Percentiles rank a stretch among this genome's conserved stretches.
phyloP scores from a whole-genome alignment of 768 basidiomycete species.

The Psilocybe cubensis region DNA sequence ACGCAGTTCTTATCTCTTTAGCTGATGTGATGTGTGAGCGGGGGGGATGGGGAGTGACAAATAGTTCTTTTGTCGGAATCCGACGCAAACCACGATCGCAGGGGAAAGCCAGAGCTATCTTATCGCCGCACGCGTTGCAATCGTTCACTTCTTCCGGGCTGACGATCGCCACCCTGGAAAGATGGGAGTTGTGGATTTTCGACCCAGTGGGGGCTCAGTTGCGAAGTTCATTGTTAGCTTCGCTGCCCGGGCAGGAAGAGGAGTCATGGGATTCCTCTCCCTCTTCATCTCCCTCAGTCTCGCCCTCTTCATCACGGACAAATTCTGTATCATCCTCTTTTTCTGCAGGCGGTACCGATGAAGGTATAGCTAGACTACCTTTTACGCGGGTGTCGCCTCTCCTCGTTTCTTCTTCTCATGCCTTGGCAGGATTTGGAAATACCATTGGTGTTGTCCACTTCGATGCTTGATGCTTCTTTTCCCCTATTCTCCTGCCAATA shows the following conservation, averaged over 20 bases:
- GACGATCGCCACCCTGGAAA: slow-evolving; percentile 65
- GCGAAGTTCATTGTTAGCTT: slow-evolving; percentile 54
- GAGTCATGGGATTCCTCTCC: slow-evolving; percentile 25
- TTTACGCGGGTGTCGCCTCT: slow-evolving; percentile 79
- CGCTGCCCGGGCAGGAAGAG: slow-evolving; percentile 36
- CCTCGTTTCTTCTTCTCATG: slow-evolving; percentile 49
- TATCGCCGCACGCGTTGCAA: neutral
- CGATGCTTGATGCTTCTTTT: slow-evolving; percentile 17
- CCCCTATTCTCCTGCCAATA: neutral
- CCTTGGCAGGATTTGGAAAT: slow-evolving; percentile 79
- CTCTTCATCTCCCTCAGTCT: slow-evolving; percentile 9
- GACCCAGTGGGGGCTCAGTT: slow-evolving; percentile 55
- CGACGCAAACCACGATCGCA: slow-evolving; percentile 61
- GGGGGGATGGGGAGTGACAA: slow-evolving; percentile 75
- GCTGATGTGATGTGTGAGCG: slow-evolving; percentile 70
- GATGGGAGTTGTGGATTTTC: slow-evolving; percentile 86
- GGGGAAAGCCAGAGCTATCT: slow-evolving; percentile 27
- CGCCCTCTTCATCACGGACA: slow-evolving; percentile 24
- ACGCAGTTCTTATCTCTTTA: slow-evolving; percentile 55
- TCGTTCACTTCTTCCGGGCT: slow-evolving; percentile 44
- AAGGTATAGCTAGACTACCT: slow-evolving; percentile 61
- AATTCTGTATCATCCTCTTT: slow-evolving; percentile 24
- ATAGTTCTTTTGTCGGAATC: slow-evolving; percentile 66
- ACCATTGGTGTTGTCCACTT: slow-evolving; percentile 66
- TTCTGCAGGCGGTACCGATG: slow-evolving; percentile 25